These are phyloP conservation scores for Andrographis paniculata DNA, from an alignment of 305 asterid species.

Conservation along the genomic window DNA sequence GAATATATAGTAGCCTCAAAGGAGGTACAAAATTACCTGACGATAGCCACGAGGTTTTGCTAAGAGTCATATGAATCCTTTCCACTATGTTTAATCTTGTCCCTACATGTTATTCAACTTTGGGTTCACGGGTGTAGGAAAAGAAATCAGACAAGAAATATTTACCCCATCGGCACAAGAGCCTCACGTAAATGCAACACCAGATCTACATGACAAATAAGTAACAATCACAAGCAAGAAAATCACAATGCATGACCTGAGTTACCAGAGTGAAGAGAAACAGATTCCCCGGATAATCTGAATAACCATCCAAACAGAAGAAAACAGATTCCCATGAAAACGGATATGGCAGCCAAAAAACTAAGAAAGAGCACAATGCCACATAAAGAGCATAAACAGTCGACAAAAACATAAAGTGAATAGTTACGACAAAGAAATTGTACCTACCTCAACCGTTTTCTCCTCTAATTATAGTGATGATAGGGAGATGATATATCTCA, in stretches of 20 bases:
- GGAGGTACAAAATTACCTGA: too few relatives aligned
- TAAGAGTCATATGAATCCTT: too few relatives aligned
- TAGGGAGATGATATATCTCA: slow-evolving; percentile 62
- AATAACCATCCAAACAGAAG: slow-evolving; percentile 23
- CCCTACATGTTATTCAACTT: too few relatives aligned
- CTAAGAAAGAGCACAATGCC: slow-evolving; percentile 22
- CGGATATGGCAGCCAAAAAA: slow-evolving; percentile 18
- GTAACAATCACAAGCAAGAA: slow-evolving; percentile 38
- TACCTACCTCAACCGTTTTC: slow-evolving; percentile 93
- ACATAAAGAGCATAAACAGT: too few relatives aligned
- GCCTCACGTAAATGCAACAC: slow-evolving; percentile 34
- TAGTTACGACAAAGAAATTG: slow-evolving; percentile 39
- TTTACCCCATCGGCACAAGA: slow-evolving; percentile 46
- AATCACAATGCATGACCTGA: slow-evolving; percentile 30
- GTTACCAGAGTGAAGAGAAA: too few relatives aligned
- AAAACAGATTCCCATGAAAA: slow-evolving; percentile 20
- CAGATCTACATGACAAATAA: slow-evolving; percentile 34
- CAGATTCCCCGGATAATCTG: slow-evolving; percentile 33
- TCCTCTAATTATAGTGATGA: slow-evolving; percentile 64
- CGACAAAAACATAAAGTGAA: slow-evolving; percentile 25
- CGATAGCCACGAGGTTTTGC: too few relatives aligned
- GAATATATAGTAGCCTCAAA: too few relatives aligned
- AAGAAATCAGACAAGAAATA: slow-evolving; percentile 33
- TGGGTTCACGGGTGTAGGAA: too few relatives aligned
- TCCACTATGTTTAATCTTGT: too few relatives aligned